Base-by-base conservation (phyloP, 2,329 filamentous ascomycete species). In the Proliferodiscus dingleyae region DNA sequence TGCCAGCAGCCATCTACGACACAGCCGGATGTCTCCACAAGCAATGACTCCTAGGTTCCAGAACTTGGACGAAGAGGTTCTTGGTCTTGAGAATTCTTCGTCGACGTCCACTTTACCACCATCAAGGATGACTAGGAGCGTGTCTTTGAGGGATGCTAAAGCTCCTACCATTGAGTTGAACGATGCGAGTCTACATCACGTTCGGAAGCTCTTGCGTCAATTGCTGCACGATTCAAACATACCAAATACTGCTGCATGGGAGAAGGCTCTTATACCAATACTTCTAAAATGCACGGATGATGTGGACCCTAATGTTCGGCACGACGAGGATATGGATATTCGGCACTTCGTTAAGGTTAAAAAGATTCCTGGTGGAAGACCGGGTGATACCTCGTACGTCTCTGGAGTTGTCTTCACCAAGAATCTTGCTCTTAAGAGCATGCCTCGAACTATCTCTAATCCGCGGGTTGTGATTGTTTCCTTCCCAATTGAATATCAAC, bases 331-430 rank as follows among this genome's bases (percentile, higher is more conserved):
- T 61, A 97, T 98, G 75, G 93, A 98, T 63, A 93, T 98, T 49
- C 80, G 93, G 3, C 90, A 97, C 63, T 98, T 96, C 61, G 89
- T 98, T 52, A 98, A 98, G 64, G 70, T 98, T 23, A 98, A 98
- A 64, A 95, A 94, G 63, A 93, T 98, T 10, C 87, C 90, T 0
- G 91, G 93, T 13, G 91, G 90, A 13, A 85, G 79, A 53, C 90
- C 91, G 15, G 83, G 87, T 19, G 91, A 98, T 66, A 97, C 91
- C 5, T 83, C 85, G n/a, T 98, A 98, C 64, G 85, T 97, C 13
- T 95, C 93, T 8, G 94, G 93, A 0, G 84, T 98, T 7, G 90
- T 98, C 1, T 98, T 98, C 64, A 93, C 89, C 10, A 98, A 98
- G 64, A 98, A 98, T 53, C 71, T 98, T 41, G 93, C 94, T 0